Evolutionary conservation across 352 stramenopile genomes (phyloP), one percentile per base, ranked within the genome.

Genomic region (Globisporangium splendens): DNA sequence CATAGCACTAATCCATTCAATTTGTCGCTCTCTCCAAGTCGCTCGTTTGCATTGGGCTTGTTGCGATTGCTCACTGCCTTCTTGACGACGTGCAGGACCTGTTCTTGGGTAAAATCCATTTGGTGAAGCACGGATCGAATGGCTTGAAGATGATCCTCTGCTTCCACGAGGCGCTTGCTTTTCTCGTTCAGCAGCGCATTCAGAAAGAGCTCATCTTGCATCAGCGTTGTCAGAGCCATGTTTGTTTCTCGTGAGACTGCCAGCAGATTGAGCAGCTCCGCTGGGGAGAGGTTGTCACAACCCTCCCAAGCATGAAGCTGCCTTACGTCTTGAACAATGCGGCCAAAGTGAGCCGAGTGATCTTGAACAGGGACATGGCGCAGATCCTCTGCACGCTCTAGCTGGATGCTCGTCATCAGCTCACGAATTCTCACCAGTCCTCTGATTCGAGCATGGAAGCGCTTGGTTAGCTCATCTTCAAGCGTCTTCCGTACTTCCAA

Each of bases 161-260:
- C 56, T 50, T 92, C 77, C 3, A 59, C 59, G 22, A 87, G 59
- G 13, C 83, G 76, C 42, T 75, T 82, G 6, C 70, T 62, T 51
- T 92, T 91, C 46, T 93, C 83, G 42, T 77, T 75, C 20, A 82
- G 55, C 39, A 95, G 65, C 2, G 58, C 59, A 18, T 69, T 76
- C 20, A 89, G 41, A 35, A 90, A 21, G 42, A 70, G 49, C 14
- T 78, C 59, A 24, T 86, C 75, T 31, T 65, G 66, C 22, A 73
- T 65, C 20, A 78, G 51, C 35, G 52, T 65, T 39, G 53, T 43
- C 8, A 20, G 53, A 17, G 70, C 72, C 11, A 86, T 47, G 12
- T 54, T 47, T n/a, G 60, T 56, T 18, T 28, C 49, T 35, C 53
- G 56, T 17, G 42, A 62, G 22, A n/a, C 43, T n/a, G 15, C 38